These are phyloP conservation scores for Alloascoidea africana DNA, from an alignment of 805 yeast species.

Conservation along the genomic window DNA sequence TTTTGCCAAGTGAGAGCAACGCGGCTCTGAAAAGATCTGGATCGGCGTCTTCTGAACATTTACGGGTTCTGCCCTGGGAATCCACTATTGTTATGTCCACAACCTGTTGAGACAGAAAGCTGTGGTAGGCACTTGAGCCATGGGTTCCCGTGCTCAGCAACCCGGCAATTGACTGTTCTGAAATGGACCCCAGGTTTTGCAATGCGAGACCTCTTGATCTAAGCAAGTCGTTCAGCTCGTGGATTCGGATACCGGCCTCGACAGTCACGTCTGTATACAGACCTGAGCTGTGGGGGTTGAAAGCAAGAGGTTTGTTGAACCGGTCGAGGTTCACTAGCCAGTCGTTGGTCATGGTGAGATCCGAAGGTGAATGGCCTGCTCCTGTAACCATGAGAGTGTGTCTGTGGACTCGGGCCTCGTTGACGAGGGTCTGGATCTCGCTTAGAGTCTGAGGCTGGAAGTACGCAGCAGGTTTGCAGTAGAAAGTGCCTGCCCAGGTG, in stretches of 20 bases:
- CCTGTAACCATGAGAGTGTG: conserved; percentile 78
- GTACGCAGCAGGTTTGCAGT: conserved; percentile 58
- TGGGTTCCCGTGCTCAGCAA: conserved; percentile 93
- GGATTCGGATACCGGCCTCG: conserved; percentile 83
- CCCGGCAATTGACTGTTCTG: conserved; percentile 93
- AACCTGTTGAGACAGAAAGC: conserved; percentile 75
- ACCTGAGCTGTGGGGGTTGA: conserved; percentile 28
- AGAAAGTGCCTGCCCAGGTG: conserved; percentile 89
- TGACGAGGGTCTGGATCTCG: conserved; percentile 55
- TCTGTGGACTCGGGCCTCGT: conserved; percentile 38
- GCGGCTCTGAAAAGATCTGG: conserved; percentile 68
- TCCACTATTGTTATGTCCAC: conserved; percentile 65
- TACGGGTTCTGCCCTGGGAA: conserved; percentile 58
- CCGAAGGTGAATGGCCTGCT: conserved; percentile 91
- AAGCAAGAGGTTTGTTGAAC: conserved; percentile 35
- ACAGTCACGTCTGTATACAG: conserved; percentile 79
- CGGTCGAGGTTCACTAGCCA: conserved; percentile 84
- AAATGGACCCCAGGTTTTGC: conserved; percentile 86
- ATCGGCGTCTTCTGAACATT: conserved; percentile 50
- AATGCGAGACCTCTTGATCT: conserved; percentile 56
- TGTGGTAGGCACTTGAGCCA: conserved; percentile 89
- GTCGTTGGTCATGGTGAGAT: conserved; percentile 71
- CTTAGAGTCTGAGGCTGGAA: conserved; percentile 63
- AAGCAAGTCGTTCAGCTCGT: conserved; percentile 54
- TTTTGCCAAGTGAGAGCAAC: conserved; percentile 72